Base-by-base conservation (phyloP, 805 yeast genomes). In the Candida maris region DNA sequence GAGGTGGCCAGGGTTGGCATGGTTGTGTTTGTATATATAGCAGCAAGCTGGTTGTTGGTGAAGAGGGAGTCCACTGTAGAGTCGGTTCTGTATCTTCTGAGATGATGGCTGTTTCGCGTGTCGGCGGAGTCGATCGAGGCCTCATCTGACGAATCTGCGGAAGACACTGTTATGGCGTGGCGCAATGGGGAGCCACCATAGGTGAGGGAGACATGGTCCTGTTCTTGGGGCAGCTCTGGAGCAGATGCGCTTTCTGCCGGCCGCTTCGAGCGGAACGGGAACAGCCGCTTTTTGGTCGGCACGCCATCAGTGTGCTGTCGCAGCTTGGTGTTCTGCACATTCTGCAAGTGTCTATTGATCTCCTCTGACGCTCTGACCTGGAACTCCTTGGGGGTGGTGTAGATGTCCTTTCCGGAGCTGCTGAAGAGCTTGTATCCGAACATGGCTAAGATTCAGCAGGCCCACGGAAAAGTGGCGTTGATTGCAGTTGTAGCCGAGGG, bases 171-270 rank as follows among this genome's bases (percentile, higher is more conserved):
- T 10, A 54, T 38, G 10, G 59, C 47, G 19, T 51, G 40, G 28
- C 59, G 47, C 17, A 61, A 38, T 1, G 66, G 66, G 4, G 66
- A 60, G 6, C 56, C 46, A n/a, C 59, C 62, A 38, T 61, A 59
- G n/a, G 53, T 51, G 15, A 57, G 37, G 12, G 26, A 25, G n/a
- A n/a, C n/a, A 17, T 28, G 35, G 22, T 35, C 27, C 23, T 6
- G 30, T 19, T 23, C 14, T 8, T 30, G 30, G 20, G 38, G 37
- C 14, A 13, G 28, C 8, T n/a, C 10, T n/a, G n/a, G n/a, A 25
- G 28, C 15, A 7, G 10, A 12, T n/a, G 15, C 15, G 24, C 12
- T 21, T 5, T 32, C 31, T 24, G 30, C 23, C 5, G 29, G 15
- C 20, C 10, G 21, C 17, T 34, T 41, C 12, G 37, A 24, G 9